phyloP scores from a whole-genome alignment of 176 grass and related monocot species.

The Aegilops bicornis region DNA sequence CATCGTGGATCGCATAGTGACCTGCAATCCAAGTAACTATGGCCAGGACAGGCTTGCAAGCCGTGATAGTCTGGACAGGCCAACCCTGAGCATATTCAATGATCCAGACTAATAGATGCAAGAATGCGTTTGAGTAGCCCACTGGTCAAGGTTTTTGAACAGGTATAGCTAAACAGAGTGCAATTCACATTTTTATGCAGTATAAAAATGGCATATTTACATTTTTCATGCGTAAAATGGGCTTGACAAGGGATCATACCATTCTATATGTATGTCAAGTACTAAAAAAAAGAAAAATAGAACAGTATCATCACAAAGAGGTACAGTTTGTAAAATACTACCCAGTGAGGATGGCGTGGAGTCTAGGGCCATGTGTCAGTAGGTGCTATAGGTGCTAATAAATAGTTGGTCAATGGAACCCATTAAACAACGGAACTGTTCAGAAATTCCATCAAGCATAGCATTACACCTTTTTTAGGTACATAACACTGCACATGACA shows the following conservation, averaged over 20 bases:
- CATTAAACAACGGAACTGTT: neutral
- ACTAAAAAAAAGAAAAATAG: neutral
- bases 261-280: neutral
- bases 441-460: neutral
- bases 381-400: neutral
- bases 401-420: neutral
- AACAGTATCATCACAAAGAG: neutral
- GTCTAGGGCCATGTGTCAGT: neutral
- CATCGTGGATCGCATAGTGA: neutral
- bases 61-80: neutral
- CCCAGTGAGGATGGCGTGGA: neutral
- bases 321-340: neutral
- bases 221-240: constrained; percentile 16
- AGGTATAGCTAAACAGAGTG: neutral
- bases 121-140: neutral
- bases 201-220: constrained; percentile 5
- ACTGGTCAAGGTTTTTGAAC: neutral
- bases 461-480: neutral
- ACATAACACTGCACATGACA: neutral
- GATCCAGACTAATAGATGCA: neutral
- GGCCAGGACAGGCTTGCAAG: neutral
- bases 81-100: neutral
- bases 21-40: neutral
- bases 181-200: constrained; percentile 2
- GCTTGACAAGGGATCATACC: neutral